phyloP scores from a whole-genome alignment of 2,329 filamentous ascomycete species.

The Ophiostoma novo-ulmi region DNA sequence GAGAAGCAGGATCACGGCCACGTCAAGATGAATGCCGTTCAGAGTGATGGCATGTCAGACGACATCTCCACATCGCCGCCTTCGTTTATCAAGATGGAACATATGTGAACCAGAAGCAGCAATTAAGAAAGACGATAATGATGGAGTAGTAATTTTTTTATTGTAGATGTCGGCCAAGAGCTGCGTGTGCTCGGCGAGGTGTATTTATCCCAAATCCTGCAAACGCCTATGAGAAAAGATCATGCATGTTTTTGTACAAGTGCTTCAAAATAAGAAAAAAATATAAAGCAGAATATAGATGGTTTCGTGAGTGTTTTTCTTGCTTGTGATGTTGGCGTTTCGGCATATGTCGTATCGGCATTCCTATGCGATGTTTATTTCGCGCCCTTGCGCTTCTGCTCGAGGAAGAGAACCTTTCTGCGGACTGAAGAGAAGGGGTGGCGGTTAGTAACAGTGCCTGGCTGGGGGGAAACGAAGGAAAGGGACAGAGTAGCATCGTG shows the following conservation, averaged over 20 bases:
- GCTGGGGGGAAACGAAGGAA: not conserved
- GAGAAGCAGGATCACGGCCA: not conserved
- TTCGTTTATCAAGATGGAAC: conserved; percentile 18
- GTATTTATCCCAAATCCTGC: conserved; percentile 19
- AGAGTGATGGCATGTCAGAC: not conserved
- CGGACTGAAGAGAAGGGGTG: conserved; percentile 59
- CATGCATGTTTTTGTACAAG: conserved; percentile 21
- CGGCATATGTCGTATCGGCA: not conserved
- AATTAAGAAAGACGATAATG: not conserved
- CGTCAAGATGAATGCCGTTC: not conserved
- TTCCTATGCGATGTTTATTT: conserved; percentile 14
- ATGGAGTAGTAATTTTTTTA: not conserved
- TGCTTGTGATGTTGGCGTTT: not conserved
- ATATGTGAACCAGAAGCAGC: not conserved
- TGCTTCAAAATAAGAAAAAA: conserved; percentile 5
- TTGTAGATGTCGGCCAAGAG: conserved; percentile 9
- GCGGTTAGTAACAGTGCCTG: not conserved
- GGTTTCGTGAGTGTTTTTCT: conserved; percentile 6
- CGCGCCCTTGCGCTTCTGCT: conserved; percentile 66
- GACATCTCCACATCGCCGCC: conserved; percentile 13
- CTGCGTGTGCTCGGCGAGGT: conserved; percentile 14
- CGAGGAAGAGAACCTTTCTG: conserved; percentile 92
- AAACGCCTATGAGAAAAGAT: conserved; percentile 22
- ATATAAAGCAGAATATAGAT: not conserved
- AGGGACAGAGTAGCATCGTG: not conserved